Evolutionary conservation across 192 early-diverging fungal species (phyloP), one percentile per base, ranked within the genome.

Genomic region (Coemansia sp.): DNA sequence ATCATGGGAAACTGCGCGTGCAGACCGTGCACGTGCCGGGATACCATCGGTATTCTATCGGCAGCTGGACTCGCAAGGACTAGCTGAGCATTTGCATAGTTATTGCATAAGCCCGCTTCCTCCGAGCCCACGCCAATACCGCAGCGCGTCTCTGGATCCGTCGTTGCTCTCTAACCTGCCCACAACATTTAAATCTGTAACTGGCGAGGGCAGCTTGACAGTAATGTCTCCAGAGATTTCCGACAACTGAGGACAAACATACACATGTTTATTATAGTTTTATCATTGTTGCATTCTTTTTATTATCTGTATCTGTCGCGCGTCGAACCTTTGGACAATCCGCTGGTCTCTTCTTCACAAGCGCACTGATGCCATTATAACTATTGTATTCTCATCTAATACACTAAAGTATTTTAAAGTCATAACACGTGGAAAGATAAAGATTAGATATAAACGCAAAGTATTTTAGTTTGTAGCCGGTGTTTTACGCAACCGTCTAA

Each of bases 141-240:
- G 76, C 59, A 79, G 76, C 50, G 42, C 68, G 23, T 79, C 76
- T 0, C 64, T 79, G 26, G 76, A 79, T 25, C 76, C 76, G 1
- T 64, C 76, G 1, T 57, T 79, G 25, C 71, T 79, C 11, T 56
- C 71, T 1, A 66, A 54, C 46, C 47, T 79, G 68, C 71, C 76
- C 4, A 69, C 76, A 1, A 55, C 76, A 12, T 79, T 73, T 40
- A 63, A 71, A 18, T 67, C 76, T 11, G 56, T 67, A 24, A 44
- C 71, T 20, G 53, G 38, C 17, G 31, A 49, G 17, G 31, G 52
- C 38, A 44, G 38, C 6, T 37, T 37, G 20, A 12, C 34, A 8
- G 26, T 38, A 6, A 11, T 53, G n/a, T 44, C 61, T 15, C 42
- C 52, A 5, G 25, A 63, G 52, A 0, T 25, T 37, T 37, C 23